Conservation (phyloP, 768 basidiomycete genomes). For the Rhizopogon vesiculosus region DNA sequence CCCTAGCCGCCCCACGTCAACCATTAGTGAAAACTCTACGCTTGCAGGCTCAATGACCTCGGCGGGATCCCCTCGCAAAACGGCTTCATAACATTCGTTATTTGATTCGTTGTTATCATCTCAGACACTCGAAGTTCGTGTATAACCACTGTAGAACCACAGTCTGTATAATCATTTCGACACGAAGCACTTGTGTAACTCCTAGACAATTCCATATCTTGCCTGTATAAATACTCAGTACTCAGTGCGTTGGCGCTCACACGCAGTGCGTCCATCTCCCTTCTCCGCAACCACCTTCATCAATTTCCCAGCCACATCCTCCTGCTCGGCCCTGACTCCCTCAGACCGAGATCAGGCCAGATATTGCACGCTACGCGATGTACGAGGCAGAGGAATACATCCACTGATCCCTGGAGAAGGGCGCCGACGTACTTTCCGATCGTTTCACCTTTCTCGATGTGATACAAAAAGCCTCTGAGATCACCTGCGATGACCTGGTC, state of each 20-base stretch:
- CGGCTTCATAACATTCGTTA: slow-evolving; percentile 13
- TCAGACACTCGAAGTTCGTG: background rate
- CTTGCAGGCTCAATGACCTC: slow-evolving; percentile 11
- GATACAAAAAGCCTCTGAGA: slow-evolving; percentile 63
- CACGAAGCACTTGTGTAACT: background rate
- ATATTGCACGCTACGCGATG: slow-evolving; percentile 77
- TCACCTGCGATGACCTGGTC: slow-evolving; percentile 50
- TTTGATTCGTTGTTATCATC: background rate
- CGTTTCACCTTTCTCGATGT: slow-evolving; percentile 58
- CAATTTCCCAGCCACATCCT: slow-evolving; percentile 33
- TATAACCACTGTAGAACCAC: background rate
- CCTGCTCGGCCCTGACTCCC: slow-evolving; percentile 4
- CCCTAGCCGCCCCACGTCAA: slow-evolving; percentile 50
- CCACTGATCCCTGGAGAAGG: slow-evolving; percentile 36
- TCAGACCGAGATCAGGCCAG: slow-evolving; percentile 56
- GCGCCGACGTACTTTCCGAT: slow-evolving; percentile 60
- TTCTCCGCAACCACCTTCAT: too few species aligned
- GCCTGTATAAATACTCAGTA: too few species aligned
- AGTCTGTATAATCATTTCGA: background rate
- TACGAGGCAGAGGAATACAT: slow-evolving; percentile 59
- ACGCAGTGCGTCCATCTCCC: too few species aligned
- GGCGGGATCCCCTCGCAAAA: slow-evolving; percentile 24
- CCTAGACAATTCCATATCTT: background rate
- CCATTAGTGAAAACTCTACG: slow-evolving; percentile 17
- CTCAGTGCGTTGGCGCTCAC: background rate